Conservation (phyloP, 345 rosid species). For the Stellera chamaejasme region DNA sequence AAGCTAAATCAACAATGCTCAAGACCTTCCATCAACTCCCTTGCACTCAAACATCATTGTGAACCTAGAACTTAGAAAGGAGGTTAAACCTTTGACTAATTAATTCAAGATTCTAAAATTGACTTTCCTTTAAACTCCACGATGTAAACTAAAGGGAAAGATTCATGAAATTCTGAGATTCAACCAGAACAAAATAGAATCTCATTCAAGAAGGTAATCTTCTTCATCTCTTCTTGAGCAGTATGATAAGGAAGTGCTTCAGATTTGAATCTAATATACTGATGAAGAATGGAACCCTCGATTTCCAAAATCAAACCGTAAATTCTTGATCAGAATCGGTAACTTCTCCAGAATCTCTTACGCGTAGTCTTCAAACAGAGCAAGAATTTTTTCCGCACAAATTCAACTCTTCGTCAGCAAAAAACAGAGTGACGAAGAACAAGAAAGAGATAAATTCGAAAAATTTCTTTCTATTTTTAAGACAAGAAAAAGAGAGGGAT, state of each 20-base stretch:
- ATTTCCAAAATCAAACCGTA: no score
- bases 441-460: conserved; percentile 18
- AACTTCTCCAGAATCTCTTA: no score
- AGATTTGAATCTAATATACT: conserved; percentile 6
- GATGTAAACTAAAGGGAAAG: no score
- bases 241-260: conserved; percentile 12
- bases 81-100: conserved; percentile 4
- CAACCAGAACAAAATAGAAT: not conserved
- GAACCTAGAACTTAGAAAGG: conserved; percentile 1
- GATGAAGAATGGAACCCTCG: not conserved
- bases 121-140: no score
- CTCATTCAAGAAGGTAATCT: not conserved
- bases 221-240: conserved; percentile 16
- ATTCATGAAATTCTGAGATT: no score
- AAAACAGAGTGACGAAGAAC: conserved; percentile 12
- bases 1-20: not conserved
- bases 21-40: conserved; percentile 1
- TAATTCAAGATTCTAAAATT: not conserved
- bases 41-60: not conserved
- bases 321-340: no score
- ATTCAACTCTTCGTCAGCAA: not conserved
- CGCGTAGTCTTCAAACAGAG: no score
- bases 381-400: no score
- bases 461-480: conserved; percentile 11
- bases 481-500: conserved; percentile 10